Base-by-base conservation (phyloP, 805 yeast species). In the Candida silvicultrix region DNA sequence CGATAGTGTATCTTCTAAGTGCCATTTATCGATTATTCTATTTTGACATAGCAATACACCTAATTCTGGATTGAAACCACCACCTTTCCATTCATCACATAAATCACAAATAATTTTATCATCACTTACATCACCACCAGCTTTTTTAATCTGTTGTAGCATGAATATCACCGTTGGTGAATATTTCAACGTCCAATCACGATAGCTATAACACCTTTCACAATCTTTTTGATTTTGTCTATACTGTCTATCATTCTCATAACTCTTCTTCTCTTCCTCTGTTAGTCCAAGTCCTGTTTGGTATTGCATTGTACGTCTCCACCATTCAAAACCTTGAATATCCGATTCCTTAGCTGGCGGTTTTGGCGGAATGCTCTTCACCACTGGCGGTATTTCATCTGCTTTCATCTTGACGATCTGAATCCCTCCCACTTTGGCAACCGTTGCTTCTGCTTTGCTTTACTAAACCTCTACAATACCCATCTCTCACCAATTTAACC, bases 21-120 rank as follows among this genome's bases (percentile, higher is more conserved):
- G 95, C 76, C 84, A 80, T 59, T 82, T 82, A 60, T 81, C 81
- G 20, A 56, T 53, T 32, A 66, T 62, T 65, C 89, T 74, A 64
- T 94, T 90, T 50, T 90, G 89, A 65, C 99, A 94, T 7, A 94
- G 66, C 47, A 89, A 70, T 22, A 94, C 82, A 2, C 99, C 99
- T 38, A 79, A 63, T 35, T 88, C 85, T 0, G 98, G 97, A 60
- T 90, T 89, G 64, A 85, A 94, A 2, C 99, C 99, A 40, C 98
- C 99, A 35, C 89, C 83, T 57, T 82, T 78, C 67, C 75, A 72
- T 50, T 87, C 95, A 51, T 85, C 88, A 64, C 99, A 94, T 10
- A 76, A 75, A 44, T 81, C 94, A 63, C 99, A 94, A 15, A 78
- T 70, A 44, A 92, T 80, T 54, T 83, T 81, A 23, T 62, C 56